Percentiles rank a stretch among this genome's conserved stretches.
Evolutionary conservation across 108 stramenopile species (phyloP).

Genomic region (Pinguiococcus pyrenoidosus): DNA sequence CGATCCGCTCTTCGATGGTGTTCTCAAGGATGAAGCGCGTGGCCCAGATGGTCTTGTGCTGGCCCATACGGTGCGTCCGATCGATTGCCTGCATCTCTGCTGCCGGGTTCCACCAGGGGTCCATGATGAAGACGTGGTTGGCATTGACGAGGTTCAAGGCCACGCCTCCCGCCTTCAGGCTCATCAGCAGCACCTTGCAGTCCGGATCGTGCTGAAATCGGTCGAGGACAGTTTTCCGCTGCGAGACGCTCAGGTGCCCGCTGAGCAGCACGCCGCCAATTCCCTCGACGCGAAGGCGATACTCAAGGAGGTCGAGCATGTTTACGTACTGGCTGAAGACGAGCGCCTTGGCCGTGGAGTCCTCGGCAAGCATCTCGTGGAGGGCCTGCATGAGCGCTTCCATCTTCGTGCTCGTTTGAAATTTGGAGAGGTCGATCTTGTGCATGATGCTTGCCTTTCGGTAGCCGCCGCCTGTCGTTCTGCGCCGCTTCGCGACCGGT

Average conservation of each 20-base stretch:
- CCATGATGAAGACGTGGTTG: conserved; percentile 76
- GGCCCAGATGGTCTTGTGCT: conserved; percentile 78
- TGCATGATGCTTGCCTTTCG: conserved; percentile 51
- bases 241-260: conserved; percentile 81
- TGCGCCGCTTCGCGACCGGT: not conserved
- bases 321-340: conserved; percentile 96
- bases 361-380: conserved; percentile 59
- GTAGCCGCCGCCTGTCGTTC: not conserved
- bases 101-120: conserved; percentile 77
- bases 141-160: conserved; percentile 87
- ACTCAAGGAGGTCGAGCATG: conserved; percentile 87
- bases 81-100: conserved; percentile 98
- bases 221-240: conserved; percentile 58
- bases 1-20: conserved; percentile 90
- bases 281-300: conserved; percentile 56
- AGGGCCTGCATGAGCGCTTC: conserved; percentile 85
- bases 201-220: conserved; percentile 65
- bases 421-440: conserved; percentile 77
- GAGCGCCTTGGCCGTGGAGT: conserved; percentile 85
- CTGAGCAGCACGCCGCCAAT: conserved; percentile 16
- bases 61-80: conserved; percentile 88
- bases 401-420: conserved; percentile 85
- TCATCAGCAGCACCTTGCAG: conserved; percentile 78
- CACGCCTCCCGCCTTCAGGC: conserved; percentile 89
- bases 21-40: conserved; percentile 85